These are phyloP conservation scores for Solanum lignicaule DNA, from an alignment of 257 asterid species.

Conservation along the genomic window DNA sequence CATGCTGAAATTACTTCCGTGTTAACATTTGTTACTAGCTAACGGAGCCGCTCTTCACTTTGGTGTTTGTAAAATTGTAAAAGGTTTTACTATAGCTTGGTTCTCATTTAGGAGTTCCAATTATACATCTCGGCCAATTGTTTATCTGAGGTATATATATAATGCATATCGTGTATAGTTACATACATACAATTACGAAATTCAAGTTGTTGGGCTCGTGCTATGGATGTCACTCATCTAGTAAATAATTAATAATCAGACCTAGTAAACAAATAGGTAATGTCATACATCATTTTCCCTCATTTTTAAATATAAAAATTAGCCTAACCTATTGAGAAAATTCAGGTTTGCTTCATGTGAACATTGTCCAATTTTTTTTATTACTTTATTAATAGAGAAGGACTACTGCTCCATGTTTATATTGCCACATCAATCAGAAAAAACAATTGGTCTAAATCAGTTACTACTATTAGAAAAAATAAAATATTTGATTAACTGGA, in stretches of 20 bases:
- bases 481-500: not conserved
- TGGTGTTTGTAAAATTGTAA: too few relatives aligned
- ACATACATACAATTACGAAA: too few relatives aligned
- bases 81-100: too few relatives aligned
- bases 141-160: too few relatives aligned
- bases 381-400: not conserved
- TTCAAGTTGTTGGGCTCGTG: too few relatives aligned
- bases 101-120: too few relatives aligned
- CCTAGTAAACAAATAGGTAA: not conserved
- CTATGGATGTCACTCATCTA: too few relatives aligned
- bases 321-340: not conserved
- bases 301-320: not conserved
- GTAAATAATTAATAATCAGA: not conserved
- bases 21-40: too few relatives aligned
- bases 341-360: not conserved
- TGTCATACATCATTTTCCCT: not conserved
- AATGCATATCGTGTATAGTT: too few relatives aligned
- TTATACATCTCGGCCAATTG: too few relatives aligned
- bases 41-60: too few relatives aligned
- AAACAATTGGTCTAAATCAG: not conserved
- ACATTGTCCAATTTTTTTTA: not conserved
- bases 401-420: not conserved
- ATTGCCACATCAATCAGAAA: not conserved
- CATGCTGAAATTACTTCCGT: too few relatives aligned
- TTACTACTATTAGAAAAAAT: not conserved